A percentile compares a stretch with the other conserved stretches of the same genome.
Conservation (phyloP, 768 basidiomycete genomes). For the Rubroboletus pulcherrimus region DNA sequence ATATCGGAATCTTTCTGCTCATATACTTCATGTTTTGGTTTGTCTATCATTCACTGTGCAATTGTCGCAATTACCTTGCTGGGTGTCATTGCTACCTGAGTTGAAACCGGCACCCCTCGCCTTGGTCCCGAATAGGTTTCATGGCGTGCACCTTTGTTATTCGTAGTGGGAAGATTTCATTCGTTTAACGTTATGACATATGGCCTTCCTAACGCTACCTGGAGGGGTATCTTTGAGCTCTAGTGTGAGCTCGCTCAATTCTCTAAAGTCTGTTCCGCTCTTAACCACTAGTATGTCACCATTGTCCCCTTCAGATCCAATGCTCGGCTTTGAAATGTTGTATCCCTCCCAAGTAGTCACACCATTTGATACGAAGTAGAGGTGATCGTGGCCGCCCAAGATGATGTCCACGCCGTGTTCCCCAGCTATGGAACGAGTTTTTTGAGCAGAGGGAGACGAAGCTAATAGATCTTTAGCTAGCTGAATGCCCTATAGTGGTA, state of each 20-base stretch:
- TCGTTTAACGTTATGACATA: not conserved
- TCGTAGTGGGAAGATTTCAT: not conserved
- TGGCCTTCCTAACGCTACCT: constrained; percentile 54
- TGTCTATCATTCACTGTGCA: constrained; percentile 3
- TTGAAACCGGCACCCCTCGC: not conserved
- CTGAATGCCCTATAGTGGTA: constrained; percentile 53
- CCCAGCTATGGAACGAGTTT: constrained; percentile 38
- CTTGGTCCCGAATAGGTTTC: not conserved
- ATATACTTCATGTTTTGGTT: constrained; percentile 10
- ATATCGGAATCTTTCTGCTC: not conserved
- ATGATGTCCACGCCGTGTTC: constrained; percentile 79
- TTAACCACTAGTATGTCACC: constrained; percentile 77
- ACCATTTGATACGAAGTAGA: constrained; percentile 70
- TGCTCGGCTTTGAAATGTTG: constrained; percentile 44
- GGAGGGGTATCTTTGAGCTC: constrained; percentile 56
- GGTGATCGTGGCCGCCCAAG: constrained; percentile 86
- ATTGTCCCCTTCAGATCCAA: constrained; percentile 66
- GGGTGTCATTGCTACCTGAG: not conserved
- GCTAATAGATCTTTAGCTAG: constrained; percentile 64
- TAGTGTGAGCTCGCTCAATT: constrained; percentile 73
- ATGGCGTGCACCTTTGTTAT: not conserved
- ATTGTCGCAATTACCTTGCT: not conserved
- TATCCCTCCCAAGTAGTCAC: constrained; percentile 65
- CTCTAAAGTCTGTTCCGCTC: constrained; percentile 86
- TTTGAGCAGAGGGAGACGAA: constrained; percentile 52